These are phyloP conservation scores for Trichoderma koningii DNA, from an alignment of 2,329 filamentous ascomycete species.

Conservation along the genomic window DNA sequence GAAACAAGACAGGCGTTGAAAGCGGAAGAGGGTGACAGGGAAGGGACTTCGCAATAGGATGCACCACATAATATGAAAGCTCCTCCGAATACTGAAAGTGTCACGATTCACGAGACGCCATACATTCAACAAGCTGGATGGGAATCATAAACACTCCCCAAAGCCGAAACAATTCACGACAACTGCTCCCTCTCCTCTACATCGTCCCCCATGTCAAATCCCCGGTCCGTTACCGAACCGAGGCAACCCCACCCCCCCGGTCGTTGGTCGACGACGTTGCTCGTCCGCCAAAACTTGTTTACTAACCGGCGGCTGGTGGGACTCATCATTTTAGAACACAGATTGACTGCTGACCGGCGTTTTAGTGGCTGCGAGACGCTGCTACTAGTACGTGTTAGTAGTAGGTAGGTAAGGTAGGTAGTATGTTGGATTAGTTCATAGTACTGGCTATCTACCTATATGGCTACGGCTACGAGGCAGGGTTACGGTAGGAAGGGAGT, in stretches of 20 bases:
- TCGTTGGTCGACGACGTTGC: not conserved
- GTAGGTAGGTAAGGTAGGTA: no score
- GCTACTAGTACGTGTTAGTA: no score
- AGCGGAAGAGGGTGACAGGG: not conserved
- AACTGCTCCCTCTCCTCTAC: not conserved
- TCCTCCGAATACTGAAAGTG: not conserved
- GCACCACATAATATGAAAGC: no score
- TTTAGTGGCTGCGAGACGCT: not conserved
- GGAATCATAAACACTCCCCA: not conserved
- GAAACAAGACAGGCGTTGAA: no score
- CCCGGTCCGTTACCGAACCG: not conserved
- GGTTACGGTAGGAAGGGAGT: not conserved
- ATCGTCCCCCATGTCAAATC: not conserved
- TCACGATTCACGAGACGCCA: no score
- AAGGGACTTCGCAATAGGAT: no score
- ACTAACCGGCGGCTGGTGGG: no score
- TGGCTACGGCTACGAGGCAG: no score
- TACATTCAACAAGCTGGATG: not conserved
- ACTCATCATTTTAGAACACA: not conserved
- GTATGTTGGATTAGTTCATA: no score
- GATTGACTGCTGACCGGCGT: conserved; percentile 6
- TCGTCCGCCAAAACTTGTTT: not conserved
- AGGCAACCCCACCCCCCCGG: conserved; percentile 15
- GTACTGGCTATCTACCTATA: not conserved
- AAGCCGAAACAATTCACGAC: not conserved